These are phyloP conservation scores for Dissophora globulifera DNA, from an alignment of 192 early-diverging fungal genomes.

Conservation along the genomic window DNA sequence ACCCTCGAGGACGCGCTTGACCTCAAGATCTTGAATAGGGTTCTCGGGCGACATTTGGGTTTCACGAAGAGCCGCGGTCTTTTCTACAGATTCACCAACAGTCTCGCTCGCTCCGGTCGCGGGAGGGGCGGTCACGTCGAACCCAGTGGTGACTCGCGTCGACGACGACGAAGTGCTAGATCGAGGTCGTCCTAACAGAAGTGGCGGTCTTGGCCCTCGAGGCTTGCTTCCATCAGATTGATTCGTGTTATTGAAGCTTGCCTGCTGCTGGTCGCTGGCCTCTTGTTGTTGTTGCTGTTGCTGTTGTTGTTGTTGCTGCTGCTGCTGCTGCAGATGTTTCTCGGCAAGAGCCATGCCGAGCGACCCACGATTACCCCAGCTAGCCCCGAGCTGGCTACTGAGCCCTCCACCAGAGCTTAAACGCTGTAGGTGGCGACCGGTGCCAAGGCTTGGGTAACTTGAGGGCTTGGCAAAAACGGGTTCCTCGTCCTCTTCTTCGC, in stretches of 20 bases:
- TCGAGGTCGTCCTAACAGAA: conserved; percentile 35
- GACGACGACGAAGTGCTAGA: conserved; percentile 21
- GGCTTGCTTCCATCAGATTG: conserved; percentile 41
- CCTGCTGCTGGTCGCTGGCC: conserved; percentile 17
- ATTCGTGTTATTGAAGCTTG: conserved; percentile 25
- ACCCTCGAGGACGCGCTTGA: conserved; percentile 48
- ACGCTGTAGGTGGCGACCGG: conserved; percentile 21
- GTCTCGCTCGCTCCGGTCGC: background rate
- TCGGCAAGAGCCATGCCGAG: conserved; percentile 5
- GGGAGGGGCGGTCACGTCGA: conserved; percentile 14
- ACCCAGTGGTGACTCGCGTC: conserved; percentile 28
- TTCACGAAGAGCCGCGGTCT: conserved; percentile 5
- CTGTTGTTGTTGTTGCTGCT: conserved; percentile 13
- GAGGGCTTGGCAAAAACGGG: conserved; percentile 47
- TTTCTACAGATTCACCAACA: background rate
- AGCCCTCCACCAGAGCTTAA: conserved; percentile 8
- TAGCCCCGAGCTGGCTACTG: background rate
- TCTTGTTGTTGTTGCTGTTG: conserved; percentile 12
- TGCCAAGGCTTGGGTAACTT: conserved; percentile 40
- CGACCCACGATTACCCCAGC: conserved; percentile 14
- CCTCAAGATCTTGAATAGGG: conserved; percentile 46
- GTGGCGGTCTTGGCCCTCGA: conserved; percentile 47
- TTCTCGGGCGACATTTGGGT: conserved; percentile 40
- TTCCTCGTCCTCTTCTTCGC: conserved; percentile 51
- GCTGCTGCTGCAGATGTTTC: conserved; percentile 5